A percentile compares a stretch with the other conserved stretches of the same genome.
Conservation (phyloP, 169 alveolate species). For the Babesia ovis region DNA sequence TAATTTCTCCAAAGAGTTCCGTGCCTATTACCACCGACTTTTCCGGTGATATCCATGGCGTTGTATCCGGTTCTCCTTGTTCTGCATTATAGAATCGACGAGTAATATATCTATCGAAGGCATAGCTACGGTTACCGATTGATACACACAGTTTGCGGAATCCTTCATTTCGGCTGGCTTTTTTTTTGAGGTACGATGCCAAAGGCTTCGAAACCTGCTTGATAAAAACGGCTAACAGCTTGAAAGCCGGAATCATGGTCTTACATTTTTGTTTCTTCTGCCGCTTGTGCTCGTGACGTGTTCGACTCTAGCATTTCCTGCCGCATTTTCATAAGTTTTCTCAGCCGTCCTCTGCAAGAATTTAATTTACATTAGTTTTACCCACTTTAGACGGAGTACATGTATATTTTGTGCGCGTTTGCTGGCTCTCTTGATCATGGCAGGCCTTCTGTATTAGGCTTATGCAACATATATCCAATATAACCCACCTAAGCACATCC, state of each 20-base stretch:
- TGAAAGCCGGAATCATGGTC: constrained; percentile 77
- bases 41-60: constrained; percentile 69
- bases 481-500: constrained; percentile 57
- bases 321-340: constrained; percentile 47
- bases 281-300: neutral
- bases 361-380: neutral
- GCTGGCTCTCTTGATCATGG: constrained; percentile 42
- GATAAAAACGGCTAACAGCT: constrained; percentile 72
- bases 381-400: constrained; percentile 46
- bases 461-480: neutral
- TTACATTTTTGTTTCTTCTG: constrained; percentile 13
- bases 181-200: constrained; percentile 73
- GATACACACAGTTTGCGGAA: constrained; percentile 73
- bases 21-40: constrained; percentile 79
- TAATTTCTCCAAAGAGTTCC: constrained; percentile 74
- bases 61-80: constrained; percentile 58
- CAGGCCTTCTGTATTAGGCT: constrained; percentile 54
- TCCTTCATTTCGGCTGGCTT: constrained; percentile 72
- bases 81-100: constrained; percentile 71
- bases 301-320: constrained; percentile 1
- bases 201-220: constrained; percentile 80
- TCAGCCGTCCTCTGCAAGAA: constrained; percentile 46
- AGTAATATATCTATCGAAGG: constrained; percentile 75
- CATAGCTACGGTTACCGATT: constrained; percentile 74
- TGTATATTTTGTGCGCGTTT: constrained; percentile 12